A percentile compares a stretch with the other conserved stretches of the same genome.
phyloP scores from a whole-genome alignment of 768 basidiomycete species.

The Fistulinella prunicolor region DNA sequence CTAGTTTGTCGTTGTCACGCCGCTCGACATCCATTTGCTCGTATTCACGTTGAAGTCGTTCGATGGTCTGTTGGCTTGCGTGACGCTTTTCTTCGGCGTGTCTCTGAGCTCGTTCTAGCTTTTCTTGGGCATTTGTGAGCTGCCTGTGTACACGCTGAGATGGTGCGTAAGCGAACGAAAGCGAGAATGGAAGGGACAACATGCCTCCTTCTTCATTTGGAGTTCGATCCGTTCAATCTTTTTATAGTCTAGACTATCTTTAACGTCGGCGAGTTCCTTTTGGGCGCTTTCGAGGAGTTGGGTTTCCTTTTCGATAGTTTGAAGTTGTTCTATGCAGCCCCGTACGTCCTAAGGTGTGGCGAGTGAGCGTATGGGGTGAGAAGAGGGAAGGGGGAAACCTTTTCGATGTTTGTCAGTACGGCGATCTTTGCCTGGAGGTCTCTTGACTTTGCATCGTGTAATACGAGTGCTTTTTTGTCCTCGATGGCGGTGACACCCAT shows the following conservation, averaged over 20 bases:
- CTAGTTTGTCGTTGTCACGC: conserved; percentile 72
- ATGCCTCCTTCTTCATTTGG: conserved; percentile 63
- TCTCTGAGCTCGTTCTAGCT: conserved; percentile 73
- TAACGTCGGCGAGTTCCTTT: conserved; percentile 66
- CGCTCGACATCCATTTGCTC: conserved; percentile 75
- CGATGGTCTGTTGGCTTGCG: conserved; percentile 71
- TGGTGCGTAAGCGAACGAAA: background rate
- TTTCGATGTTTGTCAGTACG: conserved; percentile 70
- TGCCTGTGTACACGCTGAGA: conserved; percentile 77
- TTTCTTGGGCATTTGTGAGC: conserved; percentile 76
- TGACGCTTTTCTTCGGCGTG: conserved; percentile 78
- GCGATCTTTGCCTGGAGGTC: conserved; percentile 76
- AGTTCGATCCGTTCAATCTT: conserved; percentile 73
- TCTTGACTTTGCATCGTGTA: conserved; percentile 70
- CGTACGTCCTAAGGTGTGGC: conserved; percentile 56
- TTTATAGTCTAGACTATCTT: conserved; percentile 68
- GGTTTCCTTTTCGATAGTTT: conserved; percentile 67
- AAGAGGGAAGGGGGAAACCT: conserved; percentile 43
- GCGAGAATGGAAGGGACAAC: conserved; percentile 7
- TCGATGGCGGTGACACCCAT: conserved; percentile 67
- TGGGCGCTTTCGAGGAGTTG: conserved; percentile 58
- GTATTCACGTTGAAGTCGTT: conserved; percentile 74
- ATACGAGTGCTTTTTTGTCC: conserved; percentile 63
- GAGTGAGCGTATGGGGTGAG: background rate
- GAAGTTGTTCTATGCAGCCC: conserved; percentile 70